Conservation (phyloP, 2,329 filamentous ascomycete genomes). For the Penicillium nordicum region DNA sequence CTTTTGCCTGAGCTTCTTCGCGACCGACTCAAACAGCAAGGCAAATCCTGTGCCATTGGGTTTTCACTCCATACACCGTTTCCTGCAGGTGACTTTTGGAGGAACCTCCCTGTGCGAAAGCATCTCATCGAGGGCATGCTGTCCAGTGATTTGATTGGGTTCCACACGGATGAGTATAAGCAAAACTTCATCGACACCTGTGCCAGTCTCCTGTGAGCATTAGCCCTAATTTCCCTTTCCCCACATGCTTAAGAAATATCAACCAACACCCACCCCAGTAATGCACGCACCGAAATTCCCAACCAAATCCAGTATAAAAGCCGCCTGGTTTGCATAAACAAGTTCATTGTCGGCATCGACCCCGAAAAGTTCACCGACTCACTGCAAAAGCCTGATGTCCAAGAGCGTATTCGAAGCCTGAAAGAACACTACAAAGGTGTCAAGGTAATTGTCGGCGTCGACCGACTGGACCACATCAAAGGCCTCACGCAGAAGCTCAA, state of each 20-base stretch:
- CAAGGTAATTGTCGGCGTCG: conserved; percentile 89
- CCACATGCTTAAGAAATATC: not conserved
- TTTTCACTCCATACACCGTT: conserved; percentile 97
- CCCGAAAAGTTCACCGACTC: conserved; percentile 88
- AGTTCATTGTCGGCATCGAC: conserved; percentile 93
- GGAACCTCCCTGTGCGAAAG: conserved; percentile 82
- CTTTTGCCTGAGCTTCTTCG: conserved; percentile 87
- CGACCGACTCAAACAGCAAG: conserved; percentile 64
- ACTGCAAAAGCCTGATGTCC: conserved; percentile 70
- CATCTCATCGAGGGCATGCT: conserved; percentile 77
- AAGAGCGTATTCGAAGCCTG: conserved; percentile 73
- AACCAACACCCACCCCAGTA: conserved; percentile 22
- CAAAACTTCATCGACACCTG: conserved; percentile 88
- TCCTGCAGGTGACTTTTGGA: conserved; percentile 87
- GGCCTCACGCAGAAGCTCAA: conserved; percentile 92
- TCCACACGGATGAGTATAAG: conserved; percentile 96
- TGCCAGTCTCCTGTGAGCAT: conserved; percentile 69
- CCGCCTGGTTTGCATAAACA: conserved; percentile 77
- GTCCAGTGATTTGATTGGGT: conserved; percentile 88
- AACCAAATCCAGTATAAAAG: conserved; percentile 83
- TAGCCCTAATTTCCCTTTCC: not conserved
- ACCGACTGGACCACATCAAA: conserved; percentile 95
- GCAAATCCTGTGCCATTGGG: conserved; percentile 82
- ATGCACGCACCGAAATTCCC: conserved; percentile 60
- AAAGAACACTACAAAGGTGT: conserved; percentile 82